phyloP scores from a whole-genome alignment of 805 yeast species.

The Candida stauntonica region DNA sequence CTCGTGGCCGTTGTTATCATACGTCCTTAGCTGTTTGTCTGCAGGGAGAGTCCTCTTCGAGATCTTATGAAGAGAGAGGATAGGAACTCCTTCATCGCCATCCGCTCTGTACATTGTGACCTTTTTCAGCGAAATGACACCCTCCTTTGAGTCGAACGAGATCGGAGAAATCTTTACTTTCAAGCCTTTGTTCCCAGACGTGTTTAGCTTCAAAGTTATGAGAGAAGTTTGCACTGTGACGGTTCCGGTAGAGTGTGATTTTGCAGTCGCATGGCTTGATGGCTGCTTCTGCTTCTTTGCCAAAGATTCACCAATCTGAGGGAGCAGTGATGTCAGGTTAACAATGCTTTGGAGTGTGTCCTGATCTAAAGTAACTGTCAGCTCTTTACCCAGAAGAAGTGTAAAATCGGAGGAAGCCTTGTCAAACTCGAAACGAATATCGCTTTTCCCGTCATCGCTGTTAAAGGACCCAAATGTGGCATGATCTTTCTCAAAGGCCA shows the following conservation, averaged over 20 bases:
- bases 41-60: slow-evolving; percentile 8
- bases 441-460: slow-evolving; percentile 36
- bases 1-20: slow-evolving; percentile 30
- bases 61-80: slow-evolving; percentile 24
- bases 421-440: slow-evolving; percentile 49
- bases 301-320: slow-evolving; percentile 26
- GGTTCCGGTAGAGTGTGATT: not conserved
- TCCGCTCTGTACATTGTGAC: slow-evolving; percentile 20
- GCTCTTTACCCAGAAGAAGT: slow-evolving; percentile 40
- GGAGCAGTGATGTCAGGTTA: slow-evolving; percentile 27
- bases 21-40: slow-evolving; percentile 25
- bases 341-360: slow-evolving; percentile 26
- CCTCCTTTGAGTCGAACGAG: slow-evolving; percentile 35
- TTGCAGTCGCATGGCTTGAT: not conserved
- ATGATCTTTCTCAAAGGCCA: slow-evolving; percentile 25
- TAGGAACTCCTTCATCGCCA: slow-evolving; percentile 15
- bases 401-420: slow-evolving; percentile 34
- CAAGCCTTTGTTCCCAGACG: slow-evolving; percentile 15
- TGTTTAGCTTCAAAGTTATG: slow-evolving; percentile 9
- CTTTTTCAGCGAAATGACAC: slow-evolving; percentile 33
- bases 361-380: slow-evolving; percentile 18
- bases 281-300: slow-evolving; percentile 11
- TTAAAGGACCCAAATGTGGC: slow-evolving; percentile 27
- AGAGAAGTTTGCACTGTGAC: slow-evolving; percentile 22
- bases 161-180: slow-evolving; percentile 38